Conservation (phyloP, 2,329 filamentous ascomycete genomes). For the Tolypocladium ophioglossoides region DNA sequence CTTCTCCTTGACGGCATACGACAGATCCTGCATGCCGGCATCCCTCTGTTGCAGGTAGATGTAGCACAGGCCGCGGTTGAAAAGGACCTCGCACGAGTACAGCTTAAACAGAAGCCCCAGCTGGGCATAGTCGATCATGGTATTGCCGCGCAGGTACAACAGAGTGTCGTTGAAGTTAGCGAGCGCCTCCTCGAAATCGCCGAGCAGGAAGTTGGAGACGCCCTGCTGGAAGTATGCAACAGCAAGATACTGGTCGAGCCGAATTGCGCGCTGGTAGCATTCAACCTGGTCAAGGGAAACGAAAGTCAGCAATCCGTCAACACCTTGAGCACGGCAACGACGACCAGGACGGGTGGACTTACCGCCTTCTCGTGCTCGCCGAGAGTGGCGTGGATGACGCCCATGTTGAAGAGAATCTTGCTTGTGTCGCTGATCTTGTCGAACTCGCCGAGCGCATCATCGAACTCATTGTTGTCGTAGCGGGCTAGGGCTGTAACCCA, state of each 20-base stretch:
- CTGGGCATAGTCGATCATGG: constrained; percentile 96
- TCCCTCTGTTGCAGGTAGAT: constrained; percentile 92
- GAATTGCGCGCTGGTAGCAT: constrained; percentile 85
- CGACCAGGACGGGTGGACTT: constrained; percentile 26
- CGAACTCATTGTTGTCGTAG: constrained; percentile 97
- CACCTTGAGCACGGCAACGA: neutral
- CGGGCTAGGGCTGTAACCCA: constrained; percentile 86
- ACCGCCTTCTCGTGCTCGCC: constrained; percentile 95
- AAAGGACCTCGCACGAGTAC: constrained; percentile 94
- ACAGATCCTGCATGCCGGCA: constrained; percentile 80
- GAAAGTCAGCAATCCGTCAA: constrained; percentile 1
- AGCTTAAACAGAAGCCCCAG: constrained; percentile 91
- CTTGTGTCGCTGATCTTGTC: constrained; percentile 86
- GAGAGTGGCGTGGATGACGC: constrained; percentile 92
- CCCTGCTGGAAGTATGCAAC: constrained; percentile 98
- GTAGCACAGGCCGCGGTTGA: constrained; percentile 94
- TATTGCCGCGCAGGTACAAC: constrained; percentile 88
- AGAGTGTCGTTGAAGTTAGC: constrained; percentile 99
- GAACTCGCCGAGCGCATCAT: constrained; percentile 75
- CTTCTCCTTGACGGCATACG: constrained; percentile 89
- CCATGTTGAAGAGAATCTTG: constrained; percentile 97
- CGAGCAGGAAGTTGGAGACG: constrained; percentile 93
- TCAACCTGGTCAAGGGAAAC: constrained; percentile 56
- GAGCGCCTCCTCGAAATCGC: constrained; percentile 93
- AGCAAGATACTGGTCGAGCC: constrained; percentile 87